Evolutionary conservation across 495 filamentous ascomycete species (phyloP), one percentile per base, ranked within the genome.

Genomic region (Aspergillus nanangensis): DNA sequence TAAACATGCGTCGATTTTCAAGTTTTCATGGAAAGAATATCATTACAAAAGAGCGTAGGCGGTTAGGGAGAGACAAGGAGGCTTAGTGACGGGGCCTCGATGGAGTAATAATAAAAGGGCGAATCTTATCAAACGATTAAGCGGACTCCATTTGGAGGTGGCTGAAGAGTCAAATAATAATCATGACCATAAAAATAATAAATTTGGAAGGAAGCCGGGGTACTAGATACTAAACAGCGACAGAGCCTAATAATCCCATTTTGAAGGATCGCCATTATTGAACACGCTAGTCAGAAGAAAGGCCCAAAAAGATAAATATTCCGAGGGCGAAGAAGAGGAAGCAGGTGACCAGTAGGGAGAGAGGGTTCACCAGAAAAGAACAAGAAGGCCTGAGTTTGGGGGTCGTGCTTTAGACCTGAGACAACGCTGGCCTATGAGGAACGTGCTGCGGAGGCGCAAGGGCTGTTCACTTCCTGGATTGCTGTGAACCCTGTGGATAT

Each of bases 391-490:
- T n/a, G n/a, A n/a, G n/a, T n/a, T n/a, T n/a, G n/a, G n/a, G n/a
- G n/a, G 7, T 29, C 25, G 25, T 29, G 25, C 25, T 11, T 29
- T 29, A 7, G 7, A 29, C 25, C 11, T 11, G 8, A 37, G 34
- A 37, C 34, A 38, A n/a, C 35, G 17, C 35, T 18, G 35, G 17
- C 35, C 35, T 38, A 38, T 38, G 35, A 38, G 35, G 19, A 13
- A 15, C 35, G n/a, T 38, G 35, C 14, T 2, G 35, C 17, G 35
- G 35, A 38, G 3, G 8, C 2, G n/a, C 35, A 13, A 38, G 9
- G 35, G 19, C 35, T 10, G 15, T 38, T 38, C 35, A 15, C 19
- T 38, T 20, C 35, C 35, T 38, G 35, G 17, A n/a, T n/a, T n/a
- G 25, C 25, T 7, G 25, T 11, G 25, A 29, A 7, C 25, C 11